These are phyloP conservation scores for Trametopsis cervina DNA, from an alignment of 768 basidiomycete genomes.

Conservation along the genomic window DNA sequence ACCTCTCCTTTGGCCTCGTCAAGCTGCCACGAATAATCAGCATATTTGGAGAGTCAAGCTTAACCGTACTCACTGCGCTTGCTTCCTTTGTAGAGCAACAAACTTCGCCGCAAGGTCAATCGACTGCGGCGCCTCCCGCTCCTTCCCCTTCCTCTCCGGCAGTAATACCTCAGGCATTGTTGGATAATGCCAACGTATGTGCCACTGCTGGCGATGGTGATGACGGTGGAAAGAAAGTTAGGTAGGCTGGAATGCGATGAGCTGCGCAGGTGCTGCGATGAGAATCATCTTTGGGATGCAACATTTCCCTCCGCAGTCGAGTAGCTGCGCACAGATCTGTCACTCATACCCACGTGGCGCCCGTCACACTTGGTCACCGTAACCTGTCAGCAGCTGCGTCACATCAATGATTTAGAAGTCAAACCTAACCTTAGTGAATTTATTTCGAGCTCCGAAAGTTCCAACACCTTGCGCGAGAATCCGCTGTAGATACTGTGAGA, in stretches of 20 bases:
- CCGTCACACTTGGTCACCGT: constrained; percentile 2
- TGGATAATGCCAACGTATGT: constrained; percentile 28
- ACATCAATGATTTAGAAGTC: too few relatives aligned
- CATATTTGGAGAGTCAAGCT: background rate
- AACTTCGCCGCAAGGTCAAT: constrained; percentile 58
- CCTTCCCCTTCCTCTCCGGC: constrained; percentile 26
- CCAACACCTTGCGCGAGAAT: too few relatives aligned
- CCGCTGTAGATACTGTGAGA: too few relatives aligned
- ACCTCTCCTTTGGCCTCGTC: constrained; percentile 38
- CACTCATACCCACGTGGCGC: constrained; percentile 8
- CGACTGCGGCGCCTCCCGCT: constrained; percentile 29
- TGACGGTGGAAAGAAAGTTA: constrained; percentile 40
- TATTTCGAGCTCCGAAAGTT: too few relatives aligned
- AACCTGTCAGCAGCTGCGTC: background rate
- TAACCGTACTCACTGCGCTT: constrained; percentile 41
- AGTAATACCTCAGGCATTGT: constrained; percentile 18
- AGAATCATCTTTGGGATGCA: constrained; percentile 4
- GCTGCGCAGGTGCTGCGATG: constrained; percentile 14
- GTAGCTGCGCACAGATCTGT: constrained; percentile 14
- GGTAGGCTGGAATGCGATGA: constrained; percentile 1
- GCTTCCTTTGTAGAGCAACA: constrained; percentile 59
- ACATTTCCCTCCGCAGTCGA: constrained; percentile 9
- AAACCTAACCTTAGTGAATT: too few relatives aligned
- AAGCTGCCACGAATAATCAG: constrained; percentile 26
- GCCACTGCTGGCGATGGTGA: constrained; percentile 90